Evolutionary conservation across 129 eudicot species (phyloP).

Genomic region (Logfia minima): DNA sequence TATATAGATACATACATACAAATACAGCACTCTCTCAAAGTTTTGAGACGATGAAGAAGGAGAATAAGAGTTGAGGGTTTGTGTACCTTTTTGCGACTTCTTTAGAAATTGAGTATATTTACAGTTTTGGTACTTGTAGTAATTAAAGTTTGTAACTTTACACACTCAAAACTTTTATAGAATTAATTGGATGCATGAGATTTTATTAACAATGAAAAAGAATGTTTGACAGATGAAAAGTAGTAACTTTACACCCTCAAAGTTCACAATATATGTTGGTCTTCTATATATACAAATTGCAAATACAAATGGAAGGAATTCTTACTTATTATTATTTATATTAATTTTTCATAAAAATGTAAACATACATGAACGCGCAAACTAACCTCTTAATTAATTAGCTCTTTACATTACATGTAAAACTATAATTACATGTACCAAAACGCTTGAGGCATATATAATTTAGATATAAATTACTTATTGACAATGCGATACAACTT

Average conservation of each 20-base stretch:
- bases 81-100: neutral
- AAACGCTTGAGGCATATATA: neutral
- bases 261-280: too few species aligned
- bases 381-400: too few species aligned
- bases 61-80: slow-evolving; percentile 4
- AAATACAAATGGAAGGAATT: too few species aligned
- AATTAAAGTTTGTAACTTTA: neutral
- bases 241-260: too few species aligned
- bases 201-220: too few species aligned
- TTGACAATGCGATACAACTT: neutral
- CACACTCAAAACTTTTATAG: neutral
- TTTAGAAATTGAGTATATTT: neutral
- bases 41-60: slow-evolving; percentile 19
- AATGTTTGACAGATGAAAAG: too few species aligned
- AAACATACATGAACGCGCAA: too few species aligned
- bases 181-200: too few species aligned
- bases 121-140: neutral
- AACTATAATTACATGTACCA: neutral
- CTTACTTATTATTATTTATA: too few species aligned
- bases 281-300: too few species aligned
- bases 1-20: neutral
- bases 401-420: neutral
- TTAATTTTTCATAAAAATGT: too few species aligned
- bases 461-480: neutral
- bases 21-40: neutral